Evolutionary conservation across 108 stramenopile genomes (phyloP), one percentile per base, ranked within the genome.

Genomic region (Cyclostephanos tholiformis): DNA sequence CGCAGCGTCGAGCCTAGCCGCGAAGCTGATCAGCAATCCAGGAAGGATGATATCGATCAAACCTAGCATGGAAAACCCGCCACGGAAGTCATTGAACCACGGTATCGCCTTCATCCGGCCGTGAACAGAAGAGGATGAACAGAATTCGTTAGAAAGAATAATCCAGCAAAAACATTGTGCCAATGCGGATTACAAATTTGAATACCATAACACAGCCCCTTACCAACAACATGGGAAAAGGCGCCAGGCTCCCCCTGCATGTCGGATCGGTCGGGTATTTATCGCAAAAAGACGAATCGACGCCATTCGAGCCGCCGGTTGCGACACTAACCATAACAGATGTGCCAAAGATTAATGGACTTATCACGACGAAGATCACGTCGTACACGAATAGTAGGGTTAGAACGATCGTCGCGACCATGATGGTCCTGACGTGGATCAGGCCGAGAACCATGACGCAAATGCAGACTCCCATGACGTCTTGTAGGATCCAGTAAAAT

Each of bases 331-430:
- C 85, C 97, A 98, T 96, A 46, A 98, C 85, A 56, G 86, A 87
- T 27, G 88, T 82, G 14, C 79, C 79, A 63, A 95, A 94, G 16
- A 98, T 57, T 46, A 83, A 69, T 0, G 95, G 95, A 4, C 86
- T 86, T 0, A 95, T 22, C 76, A 98, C 94, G 68, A 98, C 95
- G 75, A 93, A 97, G 69, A 98, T 97, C 23, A 98, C 92, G 73
- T 97, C 95, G 82, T 98, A 98, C 52, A 94, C 71, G 52, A 94
- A 94, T 0, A 91, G 90, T 16, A 89, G 56, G 41, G 87, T 64
- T 59, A 98, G 79, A 38, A 96, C 60, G 7, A 94, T 75, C 0
- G 91, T 58, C 19, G 95, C 96, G 19, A 97, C 93, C 82, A 84
- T 88, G 49, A 92, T 86, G 29, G 68, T 83, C 56, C 90, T 88